phyloP scores from a whole-genome alignment of 1,139 yeast species.

The Yarrowia galli region DNA sequence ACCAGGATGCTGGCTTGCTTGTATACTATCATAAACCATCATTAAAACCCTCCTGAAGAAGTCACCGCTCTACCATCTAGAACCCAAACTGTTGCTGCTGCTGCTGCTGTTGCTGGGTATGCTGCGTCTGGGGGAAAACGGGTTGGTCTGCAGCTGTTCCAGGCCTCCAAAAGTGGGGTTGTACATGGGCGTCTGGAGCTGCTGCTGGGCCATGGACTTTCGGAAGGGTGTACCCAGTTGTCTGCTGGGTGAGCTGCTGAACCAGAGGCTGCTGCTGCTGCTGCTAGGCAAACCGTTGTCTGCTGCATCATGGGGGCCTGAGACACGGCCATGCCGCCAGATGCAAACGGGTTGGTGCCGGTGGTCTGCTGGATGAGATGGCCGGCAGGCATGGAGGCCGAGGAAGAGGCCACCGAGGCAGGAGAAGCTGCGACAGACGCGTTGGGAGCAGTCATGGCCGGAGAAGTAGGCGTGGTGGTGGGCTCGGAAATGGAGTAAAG shows the following conservation, averaged over 20 bases:
- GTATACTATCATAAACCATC: constrained; percentile 2
- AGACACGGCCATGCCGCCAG: constrained; percentile 19
- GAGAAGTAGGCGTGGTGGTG: constrained; percentile 32
- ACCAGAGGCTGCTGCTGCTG: constrained; percentile 29
- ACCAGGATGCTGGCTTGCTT: constrained; percentile 5
- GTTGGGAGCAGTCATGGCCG: constrained; percentile 31
- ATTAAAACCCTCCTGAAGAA: constrained; percentile 5
- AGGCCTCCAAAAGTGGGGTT: constrained; percentile 47
- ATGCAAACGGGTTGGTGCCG: constrained; percentile 32
- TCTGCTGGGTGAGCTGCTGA: constrained; percentile 25
- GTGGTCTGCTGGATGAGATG: constrained; percentile 30
- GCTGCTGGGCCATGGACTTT: constrained; percentile 38
- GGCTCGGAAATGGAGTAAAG: constrained; percentile 31
- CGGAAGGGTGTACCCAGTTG: constrained; percentile 39
- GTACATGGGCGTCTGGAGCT: constrained; percentile 41
- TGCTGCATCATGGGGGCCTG: constrained; percentile 34
- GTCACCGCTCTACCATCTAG: background rate
- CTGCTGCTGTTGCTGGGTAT: constrained; percentile 38
- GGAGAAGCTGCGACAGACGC: constrained; percentile 24
- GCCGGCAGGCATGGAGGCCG: constrained; percentile 30
- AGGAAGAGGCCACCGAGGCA: constrained; percentile 28
- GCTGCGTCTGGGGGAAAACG: constrained; percentile 46
- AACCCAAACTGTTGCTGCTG: constrained; percentile 40
- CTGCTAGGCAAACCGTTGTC: constrained; percentile 20
- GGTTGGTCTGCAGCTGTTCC: constrained; percentile 46